phyloP scores from a whole-genome alignment of 805 yeast genomes.

The Candida wancherniae region DNA sequence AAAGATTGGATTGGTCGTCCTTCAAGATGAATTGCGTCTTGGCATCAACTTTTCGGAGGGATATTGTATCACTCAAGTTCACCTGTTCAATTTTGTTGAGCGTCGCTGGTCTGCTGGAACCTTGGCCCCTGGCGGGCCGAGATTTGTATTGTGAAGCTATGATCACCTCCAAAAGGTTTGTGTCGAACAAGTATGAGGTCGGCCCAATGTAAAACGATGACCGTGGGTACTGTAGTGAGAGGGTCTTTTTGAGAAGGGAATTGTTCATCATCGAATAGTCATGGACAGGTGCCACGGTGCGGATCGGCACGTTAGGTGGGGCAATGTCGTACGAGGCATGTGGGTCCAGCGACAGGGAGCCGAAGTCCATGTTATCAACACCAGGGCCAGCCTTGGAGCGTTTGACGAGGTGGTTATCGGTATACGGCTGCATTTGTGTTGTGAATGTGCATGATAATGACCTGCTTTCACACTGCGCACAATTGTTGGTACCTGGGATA shows the following conservation, averaged over 20 bases:
- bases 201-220: conserved; percentile 88
- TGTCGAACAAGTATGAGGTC: conserved; percentile 73
- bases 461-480: conserved; percentile 73
- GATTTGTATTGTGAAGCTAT: conserved; percentile 30
- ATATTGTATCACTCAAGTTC: conserved; percentile 58
- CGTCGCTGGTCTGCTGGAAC: conserved; percentile 7
- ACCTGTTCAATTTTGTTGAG: conserved; percentile 67
- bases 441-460: conserved; percentile 70
- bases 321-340: conserved; percentile 16
- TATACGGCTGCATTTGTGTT: too few species aligned
- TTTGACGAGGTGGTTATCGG: conserved; percentile 44
- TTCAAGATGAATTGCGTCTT: conserved; percentile 71
- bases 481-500: conserved; percentile 56
- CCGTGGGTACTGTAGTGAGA: conserved; percentile 81
- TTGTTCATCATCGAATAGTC: conserved; percentile 63
- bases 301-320: conserved; percentile 41
- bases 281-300: conserved; percentile 56
- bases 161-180: conserved; percentile 59
- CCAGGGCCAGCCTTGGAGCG: too few species aligned
- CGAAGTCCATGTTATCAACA: conserved; percentile 2
- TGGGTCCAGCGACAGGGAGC: conserved; percentile 2
- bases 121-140: conserved; percentile 19
- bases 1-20: conserved; percentile 72
- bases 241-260: conserved; percentile 61
- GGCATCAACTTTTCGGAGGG: conserved; percentile 75